phyloP scores from a whole-genome alignment of 1,284 basidiomycete species.

The Dichomitus squalens region DNA sequence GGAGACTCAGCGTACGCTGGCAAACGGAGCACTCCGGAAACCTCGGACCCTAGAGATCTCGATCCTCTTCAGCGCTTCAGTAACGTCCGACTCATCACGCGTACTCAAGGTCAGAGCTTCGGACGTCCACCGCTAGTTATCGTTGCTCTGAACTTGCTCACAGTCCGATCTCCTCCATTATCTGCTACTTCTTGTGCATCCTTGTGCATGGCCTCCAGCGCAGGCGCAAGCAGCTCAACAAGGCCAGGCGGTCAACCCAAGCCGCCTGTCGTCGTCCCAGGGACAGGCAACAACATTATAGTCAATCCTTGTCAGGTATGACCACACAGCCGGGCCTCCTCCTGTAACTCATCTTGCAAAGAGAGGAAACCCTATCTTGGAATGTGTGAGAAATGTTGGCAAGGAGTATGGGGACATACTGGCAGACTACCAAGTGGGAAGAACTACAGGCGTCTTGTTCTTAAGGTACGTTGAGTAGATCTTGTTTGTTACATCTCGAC shows the following conservation, averaged over 20 bases:
- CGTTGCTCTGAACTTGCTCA: no score
- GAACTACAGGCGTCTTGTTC: constrained; percentile 92
- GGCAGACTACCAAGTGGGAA: constrained; percentile 94
- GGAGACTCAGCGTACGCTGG: no score
- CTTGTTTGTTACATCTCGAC: background rate
- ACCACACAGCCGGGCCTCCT: no score
- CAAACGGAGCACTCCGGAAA: no score
- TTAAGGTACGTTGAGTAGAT: constrained; percentile 63
- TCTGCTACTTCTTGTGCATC: background rate
- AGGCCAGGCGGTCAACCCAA: constrained; percentile 22
- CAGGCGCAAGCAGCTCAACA: constrained; percentile 1
- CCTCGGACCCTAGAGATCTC: no score
- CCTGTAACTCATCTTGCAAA: constrained; percentile 34
- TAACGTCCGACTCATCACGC: no score
- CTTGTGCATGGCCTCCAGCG: background rate
- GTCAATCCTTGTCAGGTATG: constrained; percentile 63
- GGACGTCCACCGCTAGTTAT: no score
- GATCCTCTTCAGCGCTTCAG: no score
- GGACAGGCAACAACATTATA: constrained; percentile 75
- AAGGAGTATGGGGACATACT: constrained; percentile 96
- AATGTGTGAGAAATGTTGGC: constrained; percentile 83
- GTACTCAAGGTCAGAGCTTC: no score
- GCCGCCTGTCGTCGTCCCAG: constrained; percentile 71
- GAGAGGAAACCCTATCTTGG: constrained; percentile 88
- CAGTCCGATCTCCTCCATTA: no score